Evolutionary conservation across 2,329 filamentous ascomycete genomes (phyloP), one percentile per base, ranked within the genome.

Genomic region (Ceratocystis huliohia): DNA sequence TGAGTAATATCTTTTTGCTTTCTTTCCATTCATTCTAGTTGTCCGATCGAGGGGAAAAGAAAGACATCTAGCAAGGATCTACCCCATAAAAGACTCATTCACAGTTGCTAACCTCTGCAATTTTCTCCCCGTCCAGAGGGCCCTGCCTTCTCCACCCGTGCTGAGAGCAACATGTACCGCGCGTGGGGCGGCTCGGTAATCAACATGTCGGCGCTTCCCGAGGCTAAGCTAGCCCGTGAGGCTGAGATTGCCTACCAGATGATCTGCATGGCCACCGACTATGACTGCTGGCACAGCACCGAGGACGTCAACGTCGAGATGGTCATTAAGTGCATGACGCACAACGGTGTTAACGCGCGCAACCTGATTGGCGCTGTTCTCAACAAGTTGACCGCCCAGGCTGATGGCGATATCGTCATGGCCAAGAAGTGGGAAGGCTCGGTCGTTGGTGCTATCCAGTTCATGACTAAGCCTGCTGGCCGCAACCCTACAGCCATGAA

Each of bases 211-310:
- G 88, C 88, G 15, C 82, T 99, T 17, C 94, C 94, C 22, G 94
- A 99, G 79, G 89, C 93, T 63, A 99, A 99, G 81, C 86, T 99
- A 22, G 94, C 94, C 8, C 87, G 90, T 65, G 94, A 99, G 79
- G 94, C 94, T 28, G 94, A 99, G 80, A 88, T 99, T 72, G 88
- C 88, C 45, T 97, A 97, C 77, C 91, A 96, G 79, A 95, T 96
- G 84, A 96, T 99, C 73, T 96, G 93, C 81, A 99, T 99, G 94
- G 90, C 91, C 44, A 99, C 94, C 33, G 94, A 99, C 80, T 99
- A 99, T 76, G 94, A 99, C 80, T 97, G 93, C 84, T 99, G 94
- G 94, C 88, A 92, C 74, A 85, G 83, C 22, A 83, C 83, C 62
- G 88, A 85, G 67, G 89, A 89, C 70, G 94, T 99, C 69, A 92